Conservation (phyloP, 495 filamentous ascomycete species). For the Xylaria intraflava region DNA sequence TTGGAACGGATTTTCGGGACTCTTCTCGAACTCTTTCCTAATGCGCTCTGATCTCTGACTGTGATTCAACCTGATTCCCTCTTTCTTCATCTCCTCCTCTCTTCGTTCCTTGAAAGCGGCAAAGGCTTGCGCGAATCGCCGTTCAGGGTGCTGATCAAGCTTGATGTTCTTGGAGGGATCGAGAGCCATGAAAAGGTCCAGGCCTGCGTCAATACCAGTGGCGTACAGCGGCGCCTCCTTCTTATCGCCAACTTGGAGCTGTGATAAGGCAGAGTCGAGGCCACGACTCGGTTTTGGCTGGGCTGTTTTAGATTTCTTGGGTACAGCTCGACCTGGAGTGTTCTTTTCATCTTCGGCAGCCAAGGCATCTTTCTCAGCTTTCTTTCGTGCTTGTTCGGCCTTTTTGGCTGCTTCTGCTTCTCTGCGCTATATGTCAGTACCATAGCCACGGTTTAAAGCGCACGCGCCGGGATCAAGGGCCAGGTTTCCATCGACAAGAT, state of each 20-base stretch:
- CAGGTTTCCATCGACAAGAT: not conserved
- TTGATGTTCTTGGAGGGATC: conserved; percentile 36
- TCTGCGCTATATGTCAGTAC: conserved; percentile 36
- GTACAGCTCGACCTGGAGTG: conserved; percentile 52
- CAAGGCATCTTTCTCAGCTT: conserved; percentile 77
- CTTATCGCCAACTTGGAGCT: conserved; percentile 51
- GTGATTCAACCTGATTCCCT: conserved; percentile 67
- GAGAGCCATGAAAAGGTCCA: not conserved
- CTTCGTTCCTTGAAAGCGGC: conserved; percentile 79
- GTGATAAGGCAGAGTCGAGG: conserved; percentile 54
- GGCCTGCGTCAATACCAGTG: not conserved
- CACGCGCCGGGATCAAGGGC: too few species aligned
- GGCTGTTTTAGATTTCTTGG: conserved; percentile 49
- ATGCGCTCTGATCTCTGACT: conserved; percentile 76
- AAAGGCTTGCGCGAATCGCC: conserved; percentile 81
- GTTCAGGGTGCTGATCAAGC: conserved; percentile 79
- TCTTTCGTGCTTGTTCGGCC: conserved; percentile 76
- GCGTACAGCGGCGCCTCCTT: conserved; percentile 1
- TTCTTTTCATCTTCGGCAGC: conserved; percentile 80
- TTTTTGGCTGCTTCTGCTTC: conserved; percentile 82
- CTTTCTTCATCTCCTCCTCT: conserved; percentile 74
- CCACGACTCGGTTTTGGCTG: conserved; percentile 57
- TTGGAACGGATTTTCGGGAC: conserved; percentile 82
- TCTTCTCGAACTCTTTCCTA: conserved; percentile 84
- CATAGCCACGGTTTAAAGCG: not conserved